These are phyloP conservation scores for Cenchrus purpureus DNA, from an alignment of 176 grass and related monocot species.

Conservation along the genomic window DNA sequence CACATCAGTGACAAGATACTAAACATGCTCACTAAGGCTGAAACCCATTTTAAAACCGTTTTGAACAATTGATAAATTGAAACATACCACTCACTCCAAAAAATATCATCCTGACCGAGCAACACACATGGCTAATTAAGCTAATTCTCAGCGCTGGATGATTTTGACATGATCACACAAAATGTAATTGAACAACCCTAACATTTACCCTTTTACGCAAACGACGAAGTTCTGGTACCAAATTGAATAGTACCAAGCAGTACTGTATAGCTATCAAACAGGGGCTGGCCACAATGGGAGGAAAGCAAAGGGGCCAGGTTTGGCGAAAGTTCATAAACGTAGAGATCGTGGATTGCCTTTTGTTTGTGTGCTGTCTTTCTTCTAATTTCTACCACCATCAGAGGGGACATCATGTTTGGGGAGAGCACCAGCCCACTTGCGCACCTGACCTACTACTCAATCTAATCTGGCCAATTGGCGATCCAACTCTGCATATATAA, in stretches of 20 bases:
- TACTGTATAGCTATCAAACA: background rate
- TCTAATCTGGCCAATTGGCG: slow-evolving; percentile 16
- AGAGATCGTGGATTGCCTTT: slow-evolving; percentile 33
- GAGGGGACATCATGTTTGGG: slow-evolving; percentile 36
- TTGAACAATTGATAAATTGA: no score
- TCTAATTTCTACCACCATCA: slow-evolving; percentile 38
- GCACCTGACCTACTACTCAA: slow-evolving; percentile 26
- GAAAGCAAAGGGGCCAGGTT: slow-evolving; percentile 19
- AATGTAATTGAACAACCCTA: background rate
- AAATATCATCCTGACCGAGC: no score
- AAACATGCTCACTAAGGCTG: background rate
- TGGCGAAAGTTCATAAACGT: slow-evolving; percentile 40
- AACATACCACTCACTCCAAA: background rate
- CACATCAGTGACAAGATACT: background rate
- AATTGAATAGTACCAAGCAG: background rate
- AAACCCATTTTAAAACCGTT: background rate
- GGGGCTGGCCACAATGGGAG: background rate
- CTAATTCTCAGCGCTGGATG: no score
- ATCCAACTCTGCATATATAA: slow-evolving; percentile 18
- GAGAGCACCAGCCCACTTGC: slow-evolving; percentile 52
- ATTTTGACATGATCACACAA: background rate
- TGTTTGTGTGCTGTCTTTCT: slow-evolving; percentile 35
- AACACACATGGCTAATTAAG: background rate
- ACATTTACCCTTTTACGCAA: background rate
- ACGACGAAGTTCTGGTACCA: background rate